Base-by-base conservation (phyloP, 2,329 filamentous ascomycete genomes). In the Cytospora leucostoma region DNA sequence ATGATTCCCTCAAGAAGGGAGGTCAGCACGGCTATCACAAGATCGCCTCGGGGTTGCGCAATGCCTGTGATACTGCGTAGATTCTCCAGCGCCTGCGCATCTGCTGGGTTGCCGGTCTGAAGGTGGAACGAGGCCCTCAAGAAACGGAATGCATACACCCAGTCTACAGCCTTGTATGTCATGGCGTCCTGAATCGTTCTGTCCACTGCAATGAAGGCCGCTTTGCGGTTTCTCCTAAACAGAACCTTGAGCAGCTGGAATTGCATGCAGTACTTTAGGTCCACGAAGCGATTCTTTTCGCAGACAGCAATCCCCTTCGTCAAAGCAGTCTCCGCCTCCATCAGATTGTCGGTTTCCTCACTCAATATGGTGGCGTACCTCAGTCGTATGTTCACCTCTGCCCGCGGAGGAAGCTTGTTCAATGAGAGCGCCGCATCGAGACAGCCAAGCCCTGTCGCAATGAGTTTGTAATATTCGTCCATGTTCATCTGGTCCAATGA, bases 91-190 rank as follows among this genome's bases (percentile, higher is more conserved):
- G 88, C 82, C 55, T 85, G 80, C 1, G 81, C 79, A 64, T 93
- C 91, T 13, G 84, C 81, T 11, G 83, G 80, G 51, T 79, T 84
- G 5, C 83, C 80, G 54, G 82, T 80, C 68, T 90, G 84, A 56
- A 92, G 76, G 64, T 89, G 85, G 53, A 93, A 83, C 0, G 88
- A 86, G 0, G 88, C 85, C 67, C 91, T 90, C 15, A 93, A 76
- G 53, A 94, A 86, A 8, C 90, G 86, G 69, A 93, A 90, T 0
- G 88, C 88, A 71, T 93, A 94, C 17, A 88, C 82, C 91, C 91
- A 94, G 56, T 87, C 83, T 10, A 83, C 78, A 68, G 90, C 88
- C 71, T 88, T 86, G 70, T 77, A 88, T 78, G 87, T 84, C 73
- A 89, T 84, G 35, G 87, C 87, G 70, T 92, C 88, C 0, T 82